Conservation (phyloP, 345 rosid genomes). For the Aquilaria malaccensis region DNA sequence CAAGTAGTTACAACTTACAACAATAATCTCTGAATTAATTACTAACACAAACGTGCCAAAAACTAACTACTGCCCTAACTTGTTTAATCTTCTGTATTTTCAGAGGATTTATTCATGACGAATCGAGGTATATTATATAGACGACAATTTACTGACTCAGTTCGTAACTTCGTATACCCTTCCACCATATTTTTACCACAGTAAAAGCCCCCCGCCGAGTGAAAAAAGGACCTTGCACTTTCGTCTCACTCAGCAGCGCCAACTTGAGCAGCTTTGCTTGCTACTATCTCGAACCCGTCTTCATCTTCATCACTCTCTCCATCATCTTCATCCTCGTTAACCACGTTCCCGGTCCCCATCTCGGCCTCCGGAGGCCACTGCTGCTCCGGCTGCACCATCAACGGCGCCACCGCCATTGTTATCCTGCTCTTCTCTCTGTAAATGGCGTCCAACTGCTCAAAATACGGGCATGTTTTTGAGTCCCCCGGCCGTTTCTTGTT, state of each 20-base stretch:
- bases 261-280: constrained; percentile 39
- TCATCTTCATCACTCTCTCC: constrained; percentile 41
- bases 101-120: too few relatives aligned
- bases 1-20: too few relatives aligned
- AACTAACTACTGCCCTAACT: neutral
- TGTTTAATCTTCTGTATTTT: neutral
- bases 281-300: constrained; percentile 48
- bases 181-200: neutral
- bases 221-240: neutral
- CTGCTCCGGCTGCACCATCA: constrained; percentile 59
- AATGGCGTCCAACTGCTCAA: constrained; percentile 47
- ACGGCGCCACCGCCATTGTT: constrained; percentile 24
- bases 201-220: neutral
- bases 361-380: constrained; percentile 47
- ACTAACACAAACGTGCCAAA: neutral
- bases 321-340: constrained; percentile 19
- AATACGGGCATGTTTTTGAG: constrained; percentile 67
- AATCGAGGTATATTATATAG: too few relatives aligned
- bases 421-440: constrained; percentile 34
- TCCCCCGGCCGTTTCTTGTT: constrained; percentile 48
- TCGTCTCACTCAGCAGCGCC: constrained; percentile 19
- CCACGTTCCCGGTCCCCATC: constrained; percentile 18
- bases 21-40: too few relatives aligned
- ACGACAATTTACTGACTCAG: too few relatives aligned
- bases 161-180: too few relatives aligned